Conservation (phyloP, 805 yeast genomes). For the Ogataea paraovalis region DNA sequence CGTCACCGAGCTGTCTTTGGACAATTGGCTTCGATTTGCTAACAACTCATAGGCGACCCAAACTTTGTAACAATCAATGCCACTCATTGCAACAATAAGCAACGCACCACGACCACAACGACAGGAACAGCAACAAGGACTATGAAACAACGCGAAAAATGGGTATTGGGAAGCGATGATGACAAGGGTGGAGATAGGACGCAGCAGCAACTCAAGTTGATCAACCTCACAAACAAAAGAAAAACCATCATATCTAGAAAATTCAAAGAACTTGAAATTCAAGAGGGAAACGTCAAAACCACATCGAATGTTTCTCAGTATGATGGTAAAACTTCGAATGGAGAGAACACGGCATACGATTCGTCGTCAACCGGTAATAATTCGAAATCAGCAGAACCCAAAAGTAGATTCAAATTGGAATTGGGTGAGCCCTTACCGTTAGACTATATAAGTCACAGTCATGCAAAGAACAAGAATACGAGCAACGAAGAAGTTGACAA, state of each 20-base stretch:
- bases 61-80: background rate
- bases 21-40: no score
- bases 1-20: no score
- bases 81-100: background rate
- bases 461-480: no score
- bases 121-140: no score
- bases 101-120: background rate
- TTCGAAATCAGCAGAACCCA: background rate
- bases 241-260: background rate
- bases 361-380: background rate
- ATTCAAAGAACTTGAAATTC: background rate
- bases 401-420: slow-evolving; percentile 5
- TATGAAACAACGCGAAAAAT: background rate
- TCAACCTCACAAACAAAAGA: background rate
- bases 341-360: no score
- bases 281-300: background rate
- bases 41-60: no score
- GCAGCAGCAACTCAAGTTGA: background rate
- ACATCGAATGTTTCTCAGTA: background rate
- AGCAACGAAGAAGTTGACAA: background rate
- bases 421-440: slow-evolving; percentile 28
- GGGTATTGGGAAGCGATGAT: background rate
- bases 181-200: background rate
- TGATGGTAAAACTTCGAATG: background rate
- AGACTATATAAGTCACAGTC: slow-evolving; percentile 16